A percentile compares a stretch with the other conserved stretches of the same genome.
Conservation (phyloP, 805 yeast genomes). For the Tetrapisispora iriomotensis region DNA sequence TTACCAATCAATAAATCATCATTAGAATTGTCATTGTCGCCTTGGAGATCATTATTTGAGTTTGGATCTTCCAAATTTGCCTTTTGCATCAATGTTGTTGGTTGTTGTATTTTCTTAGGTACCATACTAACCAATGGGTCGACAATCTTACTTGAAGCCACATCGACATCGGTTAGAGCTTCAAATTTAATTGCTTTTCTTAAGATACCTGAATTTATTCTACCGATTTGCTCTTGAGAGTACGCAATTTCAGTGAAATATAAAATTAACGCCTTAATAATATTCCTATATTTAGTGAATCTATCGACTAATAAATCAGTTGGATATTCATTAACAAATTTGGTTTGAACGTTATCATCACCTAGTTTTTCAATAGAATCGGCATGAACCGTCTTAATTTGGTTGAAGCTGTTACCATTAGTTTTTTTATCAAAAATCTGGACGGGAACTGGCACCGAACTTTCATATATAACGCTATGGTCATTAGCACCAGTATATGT, state of each 20-base stretch:
- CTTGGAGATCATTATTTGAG: background rate
- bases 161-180: slow-evolving; percentile 27
- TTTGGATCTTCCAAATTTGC: background rate
- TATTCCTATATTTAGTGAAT: slow-evolving; percentile 69
- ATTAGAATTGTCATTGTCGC: slow-evolving; percentile 6
- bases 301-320: slow-evolving; percentile 73
- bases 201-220: slow-evolving; percentile 49
- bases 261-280: slow-evolving; percentile 55
- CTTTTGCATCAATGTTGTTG: slow-evolving; percentile 8
- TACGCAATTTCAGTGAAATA: slow-evolving; percentile 66
- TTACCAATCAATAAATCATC: slow-evolving; percentile 17
- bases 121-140: slow-evolving; percentile 43
- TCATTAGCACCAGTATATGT: background rate
- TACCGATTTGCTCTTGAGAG: slow-evolving; percentile 65
- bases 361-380: background rate
- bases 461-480: background rate
- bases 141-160: slow-evolving; percentile 29
- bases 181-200: slow-evolving; percentile 49
- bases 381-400: background rate
- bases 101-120: slow-evolving; percentile 12
- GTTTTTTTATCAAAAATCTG: background rate
- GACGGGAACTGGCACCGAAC: background rate
- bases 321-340: slow-evolving; percentile 38
- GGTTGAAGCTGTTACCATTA: background rate
- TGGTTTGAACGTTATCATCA: background rate